Evolutionary conservation across 148 eudicot species (phyloP).

Genomic region (Camellia sinensis): DNA sequence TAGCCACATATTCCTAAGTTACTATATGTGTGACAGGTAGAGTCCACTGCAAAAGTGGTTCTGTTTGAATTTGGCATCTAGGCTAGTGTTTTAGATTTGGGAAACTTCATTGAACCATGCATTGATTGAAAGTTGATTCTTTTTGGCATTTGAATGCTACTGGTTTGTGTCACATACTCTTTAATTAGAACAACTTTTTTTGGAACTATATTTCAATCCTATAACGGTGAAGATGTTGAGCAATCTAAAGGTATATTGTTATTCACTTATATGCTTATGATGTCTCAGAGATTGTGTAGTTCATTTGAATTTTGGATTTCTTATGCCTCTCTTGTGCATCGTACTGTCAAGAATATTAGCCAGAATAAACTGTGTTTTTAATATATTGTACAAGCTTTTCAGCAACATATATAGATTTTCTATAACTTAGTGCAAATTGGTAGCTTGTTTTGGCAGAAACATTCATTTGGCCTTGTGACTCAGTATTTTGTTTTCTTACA

Average conservation of each 20-base stretch:
- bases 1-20: background rate
- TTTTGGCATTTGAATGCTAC: background rate
- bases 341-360: background rate
- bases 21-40: background rate
- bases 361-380: background rate
- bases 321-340: background rate
- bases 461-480: background rate
- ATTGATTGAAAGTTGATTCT: constrained; percentile 2
- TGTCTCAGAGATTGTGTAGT: background rate
- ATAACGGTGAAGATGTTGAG: constrained; percentile 19
- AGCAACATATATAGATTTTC: background rate
- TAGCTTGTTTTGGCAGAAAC: background rate
- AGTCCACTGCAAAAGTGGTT: background rate
- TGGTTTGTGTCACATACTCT: background rate
- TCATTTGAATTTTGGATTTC: background rate
- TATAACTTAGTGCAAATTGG: background rate
- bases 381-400: background rate
- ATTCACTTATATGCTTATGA: background rate
- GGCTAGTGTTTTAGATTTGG: constrained; percentile 2
- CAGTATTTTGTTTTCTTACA: background rate
- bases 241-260: constrained; percentile 14
- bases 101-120: background rate
- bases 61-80: background rate
- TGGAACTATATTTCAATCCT: constrained; percentile 19
- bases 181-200: background rate